Evolutionary conservation across 306 rosid species (phyloP), one percentile per base, ranked within the genome.

Genomic region (Gillenia trifoliata): DNA sequence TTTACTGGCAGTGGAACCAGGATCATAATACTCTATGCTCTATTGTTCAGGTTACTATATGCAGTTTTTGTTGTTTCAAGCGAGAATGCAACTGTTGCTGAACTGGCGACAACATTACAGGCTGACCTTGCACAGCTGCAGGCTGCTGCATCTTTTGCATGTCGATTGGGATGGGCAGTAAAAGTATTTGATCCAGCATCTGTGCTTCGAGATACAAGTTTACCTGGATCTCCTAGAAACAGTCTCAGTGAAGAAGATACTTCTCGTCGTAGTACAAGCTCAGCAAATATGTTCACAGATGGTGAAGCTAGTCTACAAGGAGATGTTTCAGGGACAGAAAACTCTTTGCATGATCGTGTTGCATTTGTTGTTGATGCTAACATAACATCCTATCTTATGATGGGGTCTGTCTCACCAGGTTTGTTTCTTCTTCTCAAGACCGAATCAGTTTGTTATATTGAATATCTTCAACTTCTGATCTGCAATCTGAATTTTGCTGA

Each of bases 401-500:
- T 91, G 97, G 98, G 98, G 28, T 93, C 98, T 75, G 97, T 93
- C 87, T 93, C 98, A 83, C 98, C 97, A 82, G 98, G 98, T 91
- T 79, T 84, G 85, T 80, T 76, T 66, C 80, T 66, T 72, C 72
- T 71, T 77, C 57, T 71, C 71, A 71, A 75, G 59, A 49, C 45
- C 9, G 41, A 41, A 43, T 75, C 61, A 50, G 47, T 41, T 63
- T 67, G 64, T 40, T 28, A 61, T 49, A 10, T 38, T 61, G 64
- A 60, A 38, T 56, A 0, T 57, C 19, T 6, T 54, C 50, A n/a
- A 71, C 34, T 71, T 25, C 25, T 26, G 50, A 49, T 50, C 15
- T 60, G 55, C 38, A 25, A n/a, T 40, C 45, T 52, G 45, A n/a
- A 12, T 11, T 16, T 17, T 64, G 34, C n/a, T 28, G 34, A 62